Base-by-base conservation (phyloP, 306 rosid species). In the Astragalus glycyphyllos region DNA sequence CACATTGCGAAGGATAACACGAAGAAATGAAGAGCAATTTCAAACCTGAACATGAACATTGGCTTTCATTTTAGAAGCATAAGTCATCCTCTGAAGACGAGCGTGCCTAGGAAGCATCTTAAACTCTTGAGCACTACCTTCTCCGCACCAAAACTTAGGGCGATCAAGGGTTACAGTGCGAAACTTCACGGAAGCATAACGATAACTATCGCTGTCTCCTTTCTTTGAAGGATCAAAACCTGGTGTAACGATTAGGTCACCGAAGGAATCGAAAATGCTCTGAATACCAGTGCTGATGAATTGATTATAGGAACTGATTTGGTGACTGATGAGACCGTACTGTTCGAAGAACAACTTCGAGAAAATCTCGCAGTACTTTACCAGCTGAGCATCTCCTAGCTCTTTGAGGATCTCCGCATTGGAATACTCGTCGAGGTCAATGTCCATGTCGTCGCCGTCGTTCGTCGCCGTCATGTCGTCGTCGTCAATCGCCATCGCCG, bases 11-110 rank as follows among this genome's bases (percentile, higher is more conserved):
- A 68, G 4, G 32, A 12, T 12, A 17, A 50, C 58, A 37, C 23
- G 11, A n/a, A 14, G 1, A 65, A 46, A 20, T 10, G 9, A 14
- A 7, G 6, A 48, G 13, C 23, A 17, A 20, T 0, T 2, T 1
- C 29, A 2, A 0, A 95, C 99, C 99, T 95, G 80, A 45, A 91
- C 66, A 32, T 73, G 65, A 58, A 87, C 67, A 13, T 69, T 44
- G 42, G 86, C 83, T 77, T 82, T 89, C 74, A 95, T 86, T 65
- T 86, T 85, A 0, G 97, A 71, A 1, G 96, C 80, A 42, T 91
- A 95, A 0, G 99, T 91, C 99, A 95, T 95, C 76, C 92, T 95
- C 82, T 91, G 99, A 17, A 95, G 79, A 2, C 99, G 77, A 13
- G 99, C 99, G 69, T 91, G 97, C 58, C 96, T 81, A 0, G 99